Evolutionary conservation across 2,329 filamentous ascomycete species (phyloP).

Genomic region (Colletotrichum godetiae): DNA sequence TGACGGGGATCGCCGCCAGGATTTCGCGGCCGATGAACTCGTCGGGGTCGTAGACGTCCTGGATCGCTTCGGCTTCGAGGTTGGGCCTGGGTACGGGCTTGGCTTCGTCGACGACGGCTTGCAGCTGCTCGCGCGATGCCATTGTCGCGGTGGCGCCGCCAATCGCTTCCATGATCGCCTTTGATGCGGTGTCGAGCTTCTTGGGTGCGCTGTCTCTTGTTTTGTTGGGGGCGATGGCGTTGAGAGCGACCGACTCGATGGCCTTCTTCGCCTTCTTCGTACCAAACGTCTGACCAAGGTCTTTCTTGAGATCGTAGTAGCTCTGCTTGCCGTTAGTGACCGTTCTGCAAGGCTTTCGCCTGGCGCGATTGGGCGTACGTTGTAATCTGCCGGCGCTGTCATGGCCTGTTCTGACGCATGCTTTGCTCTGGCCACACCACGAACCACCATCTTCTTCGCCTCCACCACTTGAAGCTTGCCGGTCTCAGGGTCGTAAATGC

Average conservation of each 20-base stretch:
- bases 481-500: conserved; percentile 70
- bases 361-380: conserved; percentile 22
- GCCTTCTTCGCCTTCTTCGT: conserved; percentile 89
- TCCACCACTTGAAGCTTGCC: conserved; percentile 70
- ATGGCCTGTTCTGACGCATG: conserved; percentile 61
- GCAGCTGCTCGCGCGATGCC: conserved; percentile 74
- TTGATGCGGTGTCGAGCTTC: conserved; percentile 65
- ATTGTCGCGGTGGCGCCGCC: conserved; percentile 71
- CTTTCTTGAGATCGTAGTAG: conserved; percentile 71
- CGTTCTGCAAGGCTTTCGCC: too few species aligned
- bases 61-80: conserved; percentile 71
- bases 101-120: conserved; percentile 71
- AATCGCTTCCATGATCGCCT: conserved; percentile 73
- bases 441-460: conserved; percentile 72
- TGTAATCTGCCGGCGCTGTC: conserved; percentile 41
- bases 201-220: conserved; percentile 47
- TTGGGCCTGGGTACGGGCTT: conserved; percentile 82
- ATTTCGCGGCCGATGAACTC: conserved; percentile 75
- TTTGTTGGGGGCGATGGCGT: conserved; percentile 70
- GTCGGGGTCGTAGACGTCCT: conserved; percentile 78
- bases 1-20: conserved; percentile 74
- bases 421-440: conserved; percentile 67
- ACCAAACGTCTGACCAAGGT: conserved; percentile 82
- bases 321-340: conserved; percentile 51
- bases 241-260: conserved; percentile 74